phyloP scores from a whole-genome alignment of 768 basidiomycete genomes.

The Leucosporidium creatinivorum region DNA sequence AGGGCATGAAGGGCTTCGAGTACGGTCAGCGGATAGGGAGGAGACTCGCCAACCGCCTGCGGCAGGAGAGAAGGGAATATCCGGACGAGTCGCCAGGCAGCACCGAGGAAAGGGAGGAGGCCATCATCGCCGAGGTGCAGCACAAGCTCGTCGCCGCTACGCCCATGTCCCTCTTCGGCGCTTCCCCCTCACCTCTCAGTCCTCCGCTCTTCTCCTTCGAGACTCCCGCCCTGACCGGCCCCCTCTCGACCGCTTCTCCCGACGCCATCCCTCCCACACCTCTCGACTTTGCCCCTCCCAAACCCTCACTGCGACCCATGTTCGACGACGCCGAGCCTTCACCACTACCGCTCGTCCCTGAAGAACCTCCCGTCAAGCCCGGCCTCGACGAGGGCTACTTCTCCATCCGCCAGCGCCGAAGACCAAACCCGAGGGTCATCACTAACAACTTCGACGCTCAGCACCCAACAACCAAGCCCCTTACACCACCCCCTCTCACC shows the following conservation, averaged over 20 bases:
- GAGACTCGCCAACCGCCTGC: background rate
- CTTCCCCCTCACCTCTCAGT: background rate
- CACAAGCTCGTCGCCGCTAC: background rate
- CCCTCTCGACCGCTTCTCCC: background rate
- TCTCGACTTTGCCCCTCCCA: too few relatives aligned
- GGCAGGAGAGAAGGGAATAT: background rate
- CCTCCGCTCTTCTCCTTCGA: background rate
- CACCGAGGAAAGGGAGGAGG: background rate
- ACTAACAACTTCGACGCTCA: too few relatives aligned
- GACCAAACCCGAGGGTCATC: background rate
- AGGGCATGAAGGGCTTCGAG: conserved; percentile 5
- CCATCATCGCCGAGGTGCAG: background rate
- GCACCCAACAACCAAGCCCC: too few relatives aligned
- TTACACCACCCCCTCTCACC: background rate
- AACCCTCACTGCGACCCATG: too few relatives aligned
- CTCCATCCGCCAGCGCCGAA: background rate
- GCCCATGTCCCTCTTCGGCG: background rate
- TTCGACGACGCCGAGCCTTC: too few relatives aligned
- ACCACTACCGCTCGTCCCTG: too few relatives aligned
- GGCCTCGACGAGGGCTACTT: conserved; percentile 11
- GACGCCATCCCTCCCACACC: too few relatives aligned
- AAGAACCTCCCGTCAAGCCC: too few relatives aligned
- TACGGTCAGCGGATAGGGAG: background rate
- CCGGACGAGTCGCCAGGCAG: background rate
- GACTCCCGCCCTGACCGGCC: background rate